phyloP scores from a whole-genome alignment of 768 basidiomycete genomes.

The Candolleomyces aberdarensis region DNA sequence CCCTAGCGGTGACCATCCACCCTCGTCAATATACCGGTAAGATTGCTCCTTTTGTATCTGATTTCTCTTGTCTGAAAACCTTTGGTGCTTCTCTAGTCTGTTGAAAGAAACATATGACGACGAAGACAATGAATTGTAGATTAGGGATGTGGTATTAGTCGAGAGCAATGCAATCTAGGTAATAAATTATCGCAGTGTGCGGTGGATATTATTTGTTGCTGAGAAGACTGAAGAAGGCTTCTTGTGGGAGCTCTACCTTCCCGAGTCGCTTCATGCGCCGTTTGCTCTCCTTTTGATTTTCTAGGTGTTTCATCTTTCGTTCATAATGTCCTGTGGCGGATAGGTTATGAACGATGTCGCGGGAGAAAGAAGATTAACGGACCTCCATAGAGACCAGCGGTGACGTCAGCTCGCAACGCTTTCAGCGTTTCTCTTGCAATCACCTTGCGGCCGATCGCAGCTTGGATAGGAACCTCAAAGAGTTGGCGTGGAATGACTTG shows the following conservation, averaged over 20 bases:
- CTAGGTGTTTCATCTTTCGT: constrained; percentile 85
- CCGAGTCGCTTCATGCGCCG: constrained; percentile 85
- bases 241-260: constrained; percentile 87
- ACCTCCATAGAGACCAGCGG: constrained; percentile 92
- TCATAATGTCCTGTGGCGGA: constrained; percentile 71
- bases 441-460: constrained; percentile 81
- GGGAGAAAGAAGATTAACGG: not conserved
- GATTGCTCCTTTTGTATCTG: constrained; percentile 13
- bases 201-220: constrained; percentile 42
- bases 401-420: constrained; percentile 87
- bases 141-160: constrained; percentile 5
- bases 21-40: constrained; percentile 87
- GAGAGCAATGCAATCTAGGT: not conserved
- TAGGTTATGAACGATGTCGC: not conserved
- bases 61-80: not conserved
- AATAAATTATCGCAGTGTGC: not conserved
- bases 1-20: constrained; percentile 89
- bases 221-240: constrained; percentile 92
- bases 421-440: constrained; percentile 88
- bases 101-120: constrained; percentile 96
- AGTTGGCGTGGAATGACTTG: constrained; percentile 90
- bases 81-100: constrained; percentile 40
- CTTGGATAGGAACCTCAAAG: constrained; percentile 96
- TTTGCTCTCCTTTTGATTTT: constrained; percentile 93
- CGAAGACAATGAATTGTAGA: constrained; percentile 81